Percentiles rank a stretch among this genome's conserved stretches.
phyloP scores from a whole-genome alignment of 345 rosid genomes.

The Pistacia integerrima region DNA sequence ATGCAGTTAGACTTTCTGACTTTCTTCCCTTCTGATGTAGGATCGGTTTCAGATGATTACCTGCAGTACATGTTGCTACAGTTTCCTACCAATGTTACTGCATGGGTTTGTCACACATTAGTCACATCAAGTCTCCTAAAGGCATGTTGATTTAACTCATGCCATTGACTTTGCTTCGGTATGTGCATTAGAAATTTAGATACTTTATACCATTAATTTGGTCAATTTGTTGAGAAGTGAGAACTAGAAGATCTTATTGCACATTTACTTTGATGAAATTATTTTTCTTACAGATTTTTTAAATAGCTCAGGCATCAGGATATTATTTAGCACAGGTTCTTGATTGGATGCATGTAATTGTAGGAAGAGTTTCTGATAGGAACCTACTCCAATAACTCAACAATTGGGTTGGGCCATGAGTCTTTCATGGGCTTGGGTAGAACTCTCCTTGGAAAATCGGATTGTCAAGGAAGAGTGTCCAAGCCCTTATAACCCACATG shows the following conservation, averaged over 20 bases:
- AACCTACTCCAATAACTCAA: too few species aligned
- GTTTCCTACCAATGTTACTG: conserved; percentile 94
- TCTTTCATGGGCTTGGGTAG: too few species aligned
- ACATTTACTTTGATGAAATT: neutral
- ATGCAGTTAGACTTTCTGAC: conserved; percentile 11
- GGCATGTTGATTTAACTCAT: conserved; percentile 66
- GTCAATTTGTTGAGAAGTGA: neutral
- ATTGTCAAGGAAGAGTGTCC: too few species aligned
- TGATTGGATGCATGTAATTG: neutral
- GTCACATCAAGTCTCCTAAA: conserved; percentile 97
- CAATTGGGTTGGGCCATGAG: too few species aligned
- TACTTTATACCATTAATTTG: conserved; percentile 2
- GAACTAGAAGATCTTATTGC: conserved; percentile 7
- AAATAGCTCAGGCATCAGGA: neutral
- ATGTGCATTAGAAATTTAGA: conserved; percentile 30
- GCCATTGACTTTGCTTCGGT: conserved; percentile 32
- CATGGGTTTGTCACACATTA: conserved; percentile 88
- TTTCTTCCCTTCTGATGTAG: conserved; percentile 39
- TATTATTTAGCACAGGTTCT: neutral
- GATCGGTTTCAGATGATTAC: conserved; percentile 93
- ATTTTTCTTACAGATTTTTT: too few species aligned
- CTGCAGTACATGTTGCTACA: conserved; percentile 87
- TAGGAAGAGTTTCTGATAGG: neutral
- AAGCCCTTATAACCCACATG: too few species aligned
- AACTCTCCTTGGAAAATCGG: too few species aligned